Conservation (phyloP, 202 grass and related monocot species). For the Schoenoplectus tabernaemontani region DNA sequence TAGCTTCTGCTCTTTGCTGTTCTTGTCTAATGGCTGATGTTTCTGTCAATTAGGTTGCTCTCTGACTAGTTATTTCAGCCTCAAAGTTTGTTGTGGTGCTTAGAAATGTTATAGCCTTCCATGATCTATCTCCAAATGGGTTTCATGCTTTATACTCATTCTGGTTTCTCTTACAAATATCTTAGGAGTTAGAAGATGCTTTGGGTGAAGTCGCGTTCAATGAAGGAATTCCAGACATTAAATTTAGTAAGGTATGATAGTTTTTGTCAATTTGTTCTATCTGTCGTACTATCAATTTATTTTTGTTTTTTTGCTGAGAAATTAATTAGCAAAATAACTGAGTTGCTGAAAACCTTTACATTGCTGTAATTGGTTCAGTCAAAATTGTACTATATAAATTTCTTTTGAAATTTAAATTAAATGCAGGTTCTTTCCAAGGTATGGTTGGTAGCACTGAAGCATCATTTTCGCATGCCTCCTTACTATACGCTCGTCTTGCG, state of each 20-base stretch:
- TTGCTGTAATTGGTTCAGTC: neutral
- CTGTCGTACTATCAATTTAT: slow-evolving; percentile 11
- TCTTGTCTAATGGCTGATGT: neutral
- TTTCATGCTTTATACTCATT: neutral
- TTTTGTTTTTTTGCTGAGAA: slow-evolving; percentile 6
- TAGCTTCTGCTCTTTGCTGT: neutral
- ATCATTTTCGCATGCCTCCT: slow-evolving; percentile 91
- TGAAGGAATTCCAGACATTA: slow-evolving; percentile 87
- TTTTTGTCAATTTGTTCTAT: slow-evolving; percentile 21
- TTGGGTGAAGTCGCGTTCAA: slow-evolving; percentile 68
- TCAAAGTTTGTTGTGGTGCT: neutral
- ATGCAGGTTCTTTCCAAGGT: slow-evolving; percentile 86
- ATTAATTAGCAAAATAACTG: neutral
- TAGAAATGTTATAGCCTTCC: neutral
- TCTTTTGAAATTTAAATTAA: neutral
- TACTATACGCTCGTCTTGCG: slow-evolving; percentile 87
- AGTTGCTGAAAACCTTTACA: neutral
- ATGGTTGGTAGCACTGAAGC: slow-evolving; percentile 80
- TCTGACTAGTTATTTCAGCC: neutral
- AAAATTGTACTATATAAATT: neutral
- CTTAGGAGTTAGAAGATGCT: slow-evolving; percentile 81
- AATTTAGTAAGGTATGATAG: slow-evolving; percentile 77
- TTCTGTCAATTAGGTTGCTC: neutral
- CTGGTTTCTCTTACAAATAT: slow-evolving; percentile 2
- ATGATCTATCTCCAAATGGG: neutral